Evolutionary conservation across 805 yeast species (phyloP), one percentile per base, ranked within the genome.

Genomic region (Ogataea haglerorum): DNA sequence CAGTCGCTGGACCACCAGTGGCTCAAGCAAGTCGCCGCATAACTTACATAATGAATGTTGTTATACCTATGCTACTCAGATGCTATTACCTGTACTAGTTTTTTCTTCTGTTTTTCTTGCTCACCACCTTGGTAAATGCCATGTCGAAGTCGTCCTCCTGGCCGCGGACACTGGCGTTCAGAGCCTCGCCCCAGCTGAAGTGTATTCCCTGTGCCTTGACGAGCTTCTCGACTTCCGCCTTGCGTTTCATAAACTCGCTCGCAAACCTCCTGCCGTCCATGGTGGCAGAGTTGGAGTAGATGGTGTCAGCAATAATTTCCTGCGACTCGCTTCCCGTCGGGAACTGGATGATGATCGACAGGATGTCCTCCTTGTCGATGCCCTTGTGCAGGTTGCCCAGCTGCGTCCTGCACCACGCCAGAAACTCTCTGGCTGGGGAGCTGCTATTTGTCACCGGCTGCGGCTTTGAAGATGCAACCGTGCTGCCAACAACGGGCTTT

Each of bases 231-330:
- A 87, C 90, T 36, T 69, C 73, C 45, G 73, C 74, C 57, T 93
- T 82, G 58, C 85, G 80, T 64, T 82, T 84, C 58, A 83, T 70
- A 60, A 93, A 93, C 57, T 93, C 99, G 42, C 75, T 76, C 0
- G 99, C 96, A 69, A 90, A 91, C 50, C 95, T 74, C 58, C 96
- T 80, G 17, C 98, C 98, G 61, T 93, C 96, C 85, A 91, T 81
- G 1, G 90, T 83, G 3, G 90, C 76, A 29, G 95, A 84, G 45
- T 88, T 85, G 18, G 93, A 80, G 66, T 88, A 89, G 43, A 91
- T 80, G 10, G 96, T 87, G 57, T 91, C 99, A 2, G 95, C 83
- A 57, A 91, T 89, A 59, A 91, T 85, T 60, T 82, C 95, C 35
- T 74, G 70, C 0, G 95, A 78, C 51, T 88, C 96, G 6, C 72